Evolutionary conservation across 2,329 filamentous ascomycete genomes (phyloP), one percentile per base, ranked within the genome.

Genomic region (Sarocladium oryzae): DNA sequence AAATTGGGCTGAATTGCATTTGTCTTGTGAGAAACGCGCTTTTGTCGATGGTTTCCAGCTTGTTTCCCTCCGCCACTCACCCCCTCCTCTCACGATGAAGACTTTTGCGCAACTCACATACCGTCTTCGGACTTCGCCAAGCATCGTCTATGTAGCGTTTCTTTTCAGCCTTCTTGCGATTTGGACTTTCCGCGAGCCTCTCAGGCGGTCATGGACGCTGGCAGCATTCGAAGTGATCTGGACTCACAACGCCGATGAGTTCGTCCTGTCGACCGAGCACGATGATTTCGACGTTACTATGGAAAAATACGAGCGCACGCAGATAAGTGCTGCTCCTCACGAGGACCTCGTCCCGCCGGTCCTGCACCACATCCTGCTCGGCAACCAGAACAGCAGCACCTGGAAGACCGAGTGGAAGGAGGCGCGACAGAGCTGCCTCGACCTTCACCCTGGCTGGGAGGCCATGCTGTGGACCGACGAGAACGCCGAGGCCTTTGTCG

Each of bases 381-480:
- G 64, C 5, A 56, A 57, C 2, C 57, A 57, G 21, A 56, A 53
- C 26, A 51, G 51, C 13, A 53, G 24, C 51, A 43, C 10, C 3
- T 28, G 20, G 40, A 43, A 43, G 23, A 57, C 54, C 2, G 56
- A 60, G 33, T 68, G 66, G 66, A 51, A 55, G 21, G 56, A 59
- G 8, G 59, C 63, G 16, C 58, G 65, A 5, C 61, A 67, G 52
- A 62, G 56, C 49, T 68, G 66, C 45, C 35, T 68, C 9, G 61
- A 66, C 40, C 52, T 60, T 37, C 66, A 69, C 48, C 61, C 62
- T 2, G 64, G 57, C 23, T 68, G 64, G 64, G 60, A 68, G 49
- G 28, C 18, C n/a, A 33, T 33, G 81, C 76, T 88, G 23, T 89
- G 86, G 86, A 89, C 86, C 9, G 83, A 89, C 59, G 77, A 75